A percentile compares a stretch with the other conserved stretches of the same genome.
These are phyloP conservation scores for Tephrocybe rancida DNA, from an alignment of 768 basidiomycete genomes.

Conservation along the genomic window DNA sequence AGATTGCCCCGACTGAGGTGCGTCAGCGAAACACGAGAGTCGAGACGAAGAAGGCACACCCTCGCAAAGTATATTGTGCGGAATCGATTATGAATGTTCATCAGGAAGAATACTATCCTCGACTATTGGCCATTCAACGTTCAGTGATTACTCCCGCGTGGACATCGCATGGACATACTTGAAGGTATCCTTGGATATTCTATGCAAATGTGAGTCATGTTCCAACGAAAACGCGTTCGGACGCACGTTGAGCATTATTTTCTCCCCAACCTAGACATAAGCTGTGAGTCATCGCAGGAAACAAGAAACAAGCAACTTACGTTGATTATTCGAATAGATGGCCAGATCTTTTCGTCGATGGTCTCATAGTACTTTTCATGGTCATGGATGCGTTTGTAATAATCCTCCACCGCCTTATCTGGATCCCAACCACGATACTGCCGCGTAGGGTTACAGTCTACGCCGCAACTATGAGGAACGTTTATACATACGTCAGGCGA, in stretches of 20 bases:
- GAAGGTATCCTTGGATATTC: constrained; percentile 89
- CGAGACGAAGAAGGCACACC: constrained; percentile 46
- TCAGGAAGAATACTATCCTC: constrained; percentile 96
- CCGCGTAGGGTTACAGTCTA: constrained; percentile 5
- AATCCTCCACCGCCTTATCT: constrained; percentile 89
- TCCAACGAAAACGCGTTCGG: neutral
- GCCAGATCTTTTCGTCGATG: constrained; percentile 88
- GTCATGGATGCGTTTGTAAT: constrained; percentile 84
- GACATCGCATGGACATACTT: constrained; percentile 42
- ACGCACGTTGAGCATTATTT: constrained; percentile 90
- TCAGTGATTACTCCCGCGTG: neutral
- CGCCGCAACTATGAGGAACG: neutral
- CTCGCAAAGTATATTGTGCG: constrained; percentile 96
- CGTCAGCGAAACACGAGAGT: constrained; percentile 2
- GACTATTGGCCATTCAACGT: constrained; percentile 49
- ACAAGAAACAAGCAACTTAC: constrained; percentile 40
- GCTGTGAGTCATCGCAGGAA: constrained; percentile 5
- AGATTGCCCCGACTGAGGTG: constrained; percentile 88
- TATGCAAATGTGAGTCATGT: constrained; percentile 23
- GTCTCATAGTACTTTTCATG: constrained; percentile 91
- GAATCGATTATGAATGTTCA: constrained; percentile 97
- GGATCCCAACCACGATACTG: constrained; percentile 95
- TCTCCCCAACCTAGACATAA: constrained; percentile 78
- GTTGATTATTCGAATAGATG: constrained; percentile 93
- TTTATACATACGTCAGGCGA: constrained; percentile 83